phyloP scores from a whole-genome alignment of 192 early-diverging fungal genomes.

The Coemansia sp. region DNA sequence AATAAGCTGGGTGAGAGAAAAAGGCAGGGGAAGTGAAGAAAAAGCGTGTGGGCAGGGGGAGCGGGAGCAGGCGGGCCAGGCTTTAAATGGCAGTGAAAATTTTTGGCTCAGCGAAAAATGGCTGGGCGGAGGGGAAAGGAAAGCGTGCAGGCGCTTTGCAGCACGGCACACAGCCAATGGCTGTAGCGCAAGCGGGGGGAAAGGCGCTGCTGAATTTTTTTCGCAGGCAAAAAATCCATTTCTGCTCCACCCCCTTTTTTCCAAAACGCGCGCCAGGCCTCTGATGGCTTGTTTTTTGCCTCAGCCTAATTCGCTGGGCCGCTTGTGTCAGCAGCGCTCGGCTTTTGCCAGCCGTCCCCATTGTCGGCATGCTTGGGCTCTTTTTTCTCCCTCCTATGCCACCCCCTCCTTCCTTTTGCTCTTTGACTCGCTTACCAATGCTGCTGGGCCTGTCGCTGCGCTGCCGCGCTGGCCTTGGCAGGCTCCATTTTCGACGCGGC shows the following conservation, averaged over 20 bases:
- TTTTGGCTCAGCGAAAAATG: conserved; percentile 21
- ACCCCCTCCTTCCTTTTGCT: neutral
- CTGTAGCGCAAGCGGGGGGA: conserved; percentile 7
- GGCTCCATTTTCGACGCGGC: neutral
- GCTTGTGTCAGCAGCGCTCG: neutral
- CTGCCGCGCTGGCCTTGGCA: neutral
- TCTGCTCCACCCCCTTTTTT: neutral
- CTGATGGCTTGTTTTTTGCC: neutral
- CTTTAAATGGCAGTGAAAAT: conserved; percentile 28
- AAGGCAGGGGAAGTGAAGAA: conserved; percentile 13
- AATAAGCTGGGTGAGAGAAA: conserved; percentile 1
- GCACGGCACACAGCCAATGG: conserved; percentile 13
- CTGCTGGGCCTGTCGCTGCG: conserved; percentile 1
- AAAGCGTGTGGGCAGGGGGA: conserved; percentile 1
- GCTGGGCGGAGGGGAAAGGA: neutral
- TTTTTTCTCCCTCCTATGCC: neutral
- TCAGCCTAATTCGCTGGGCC: neutral
- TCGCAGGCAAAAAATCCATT: conserved; percentile 7
- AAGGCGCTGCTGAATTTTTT: conserved; percentile 13
- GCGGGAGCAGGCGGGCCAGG: conserved; percentile 21
- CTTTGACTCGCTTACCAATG: neutral
- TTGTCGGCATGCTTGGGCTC: neutral
- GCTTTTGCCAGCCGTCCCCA: neutral
- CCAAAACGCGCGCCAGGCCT: neutral
- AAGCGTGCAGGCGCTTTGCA: conserved; percentile 2